A percentile compares a stretch with the other conserved stretches of the same genome.
Evolutionary conservation across 202 grass and related monocot species (phyloP).

Genomic region (Zizania palustris): DNA sequence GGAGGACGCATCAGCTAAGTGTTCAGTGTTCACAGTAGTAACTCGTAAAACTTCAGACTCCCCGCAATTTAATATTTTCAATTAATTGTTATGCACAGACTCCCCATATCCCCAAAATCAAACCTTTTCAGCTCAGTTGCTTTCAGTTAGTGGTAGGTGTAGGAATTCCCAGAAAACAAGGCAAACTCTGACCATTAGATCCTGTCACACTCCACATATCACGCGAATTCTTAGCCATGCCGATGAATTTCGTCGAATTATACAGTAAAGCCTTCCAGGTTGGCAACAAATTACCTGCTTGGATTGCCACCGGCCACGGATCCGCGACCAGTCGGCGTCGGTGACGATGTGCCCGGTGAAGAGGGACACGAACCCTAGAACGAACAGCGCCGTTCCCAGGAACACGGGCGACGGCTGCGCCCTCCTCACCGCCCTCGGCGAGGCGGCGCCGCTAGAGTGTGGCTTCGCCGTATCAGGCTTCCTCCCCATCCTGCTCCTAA

Average conservation of each 20-base stretch:
- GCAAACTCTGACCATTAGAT: background rate
- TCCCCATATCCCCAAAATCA: background rate
- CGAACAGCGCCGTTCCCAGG: conserved; percentile 61
- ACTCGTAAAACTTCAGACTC: background rate
- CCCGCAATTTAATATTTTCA: background rate
- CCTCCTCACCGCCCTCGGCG: conserved; percentile 46
- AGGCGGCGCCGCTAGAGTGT: conserved; percentile 26
- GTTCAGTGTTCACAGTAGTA: background rate
- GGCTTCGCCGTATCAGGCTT: conserved; percentile 50
- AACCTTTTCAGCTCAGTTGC: background rate
- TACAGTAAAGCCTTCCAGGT: background rate
- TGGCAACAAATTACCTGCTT: conserved; percentile 49
- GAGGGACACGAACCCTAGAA: conserved; percentile 74
- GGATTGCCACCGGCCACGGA: conserved; percentile 61
- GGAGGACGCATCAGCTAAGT: background rate
- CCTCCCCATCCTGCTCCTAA: conserved; percentile 46
- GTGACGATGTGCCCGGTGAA: conserved; percentile 84
- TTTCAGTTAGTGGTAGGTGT: background rate
- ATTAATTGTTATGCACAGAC: background rate
- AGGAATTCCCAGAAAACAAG: background rate
- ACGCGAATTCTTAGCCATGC: background rate
- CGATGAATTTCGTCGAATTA: background rate
- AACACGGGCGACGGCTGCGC: conserved; percentile 50
- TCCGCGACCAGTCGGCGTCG: conserved; percentile 78
- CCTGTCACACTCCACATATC: background rate